phyloP scores from a whole-genome alignment of 306 rosid genomes.

The Comarum palustre region DNA sequence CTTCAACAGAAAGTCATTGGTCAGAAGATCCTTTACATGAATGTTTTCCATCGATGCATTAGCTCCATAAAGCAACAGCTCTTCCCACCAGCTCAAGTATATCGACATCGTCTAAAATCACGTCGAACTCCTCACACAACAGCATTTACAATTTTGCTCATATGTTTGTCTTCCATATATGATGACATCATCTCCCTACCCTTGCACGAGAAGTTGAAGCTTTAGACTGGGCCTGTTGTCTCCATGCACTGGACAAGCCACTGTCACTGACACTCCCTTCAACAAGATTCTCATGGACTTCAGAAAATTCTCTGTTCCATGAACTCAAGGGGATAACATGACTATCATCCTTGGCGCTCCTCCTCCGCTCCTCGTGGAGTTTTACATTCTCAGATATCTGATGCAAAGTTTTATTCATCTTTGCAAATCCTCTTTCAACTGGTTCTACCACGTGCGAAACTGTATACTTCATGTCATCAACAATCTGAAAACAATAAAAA shows the following conservation, averaged over 20 bases:
- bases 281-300: conserved; percentile 47
- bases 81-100: conserved; percentile 11
- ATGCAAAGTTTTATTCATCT: conserved; percentile 71
- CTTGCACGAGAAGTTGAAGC: conserved; percentile 41
- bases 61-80: conserved; percentile 9
- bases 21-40: conserved; percentile 15
- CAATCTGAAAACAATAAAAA: conserved; percentile 58
- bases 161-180: conserved; percentile 10
- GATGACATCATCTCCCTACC: conserved; percentile 35
- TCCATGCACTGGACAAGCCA: conserved; percentile 51
- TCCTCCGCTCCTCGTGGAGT: conserved; percentile 73
- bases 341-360: conserved; percentile 71
- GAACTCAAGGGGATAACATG: conserved; percentile 65
- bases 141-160: conserved; percentile 11
- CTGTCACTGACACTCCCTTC: conserved; percentile 93
- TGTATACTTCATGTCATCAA: conserved; percentile 95
- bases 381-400: conserved; percentile 91
- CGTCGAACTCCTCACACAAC: conserved; percentile 16
- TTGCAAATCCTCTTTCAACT: conserved; percentile 88
- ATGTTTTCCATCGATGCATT: background rate
- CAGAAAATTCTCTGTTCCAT: conserved; percentile 68
- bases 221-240: conserved; percentile 52
- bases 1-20: background rate
- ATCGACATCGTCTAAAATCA: conserved; percentile 23
- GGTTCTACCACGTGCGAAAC: conserved; percentile 95